Conservation (phyloP, 768 basidiomycete genomes). For the Russula griseocarnosa region DNA sequence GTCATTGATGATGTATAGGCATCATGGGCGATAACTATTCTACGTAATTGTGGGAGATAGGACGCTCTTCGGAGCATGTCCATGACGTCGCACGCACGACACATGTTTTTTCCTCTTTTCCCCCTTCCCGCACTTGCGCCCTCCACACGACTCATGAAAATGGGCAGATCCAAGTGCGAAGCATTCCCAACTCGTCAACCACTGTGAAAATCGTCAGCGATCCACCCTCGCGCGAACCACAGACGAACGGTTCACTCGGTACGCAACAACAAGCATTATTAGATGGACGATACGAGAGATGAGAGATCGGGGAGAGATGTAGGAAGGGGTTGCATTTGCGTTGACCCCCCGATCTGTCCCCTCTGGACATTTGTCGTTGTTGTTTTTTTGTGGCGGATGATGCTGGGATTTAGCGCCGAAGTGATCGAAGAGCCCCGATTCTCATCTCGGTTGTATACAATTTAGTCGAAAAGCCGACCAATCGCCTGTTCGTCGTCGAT, state of each 20-base stretch:
- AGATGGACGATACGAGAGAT: not conserved
- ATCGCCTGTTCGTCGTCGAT: constrained; percentile 9
- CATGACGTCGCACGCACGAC: constrained; percentile 7
- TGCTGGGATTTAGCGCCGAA: not conserved
- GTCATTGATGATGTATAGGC: not conserved
- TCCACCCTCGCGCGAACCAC: not conserved
- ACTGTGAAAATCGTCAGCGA: not conserved
- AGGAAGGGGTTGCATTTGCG: no score
- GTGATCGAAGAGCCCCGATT: constrained; percentile 6
- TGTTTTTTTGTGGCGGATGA: not conserved
- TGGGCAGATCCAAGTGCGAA: constrained; percentile 11
- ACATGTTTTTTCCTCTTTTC: not conserved
- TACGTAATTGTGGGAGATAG: constrained; percentile 22
- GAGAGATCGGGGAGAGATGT: no score
- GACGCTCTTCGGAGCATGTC: constrained; percentile 14
- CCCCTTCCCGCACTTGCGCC: constrained; percentile 3
- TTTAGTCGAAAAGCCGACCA: not conserved
- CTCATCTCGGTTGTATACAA: not conserved
- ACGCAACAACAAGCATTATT: not conserved
- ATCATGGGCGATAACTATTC: not conserved
- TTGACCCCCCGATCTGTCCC: not conserved
- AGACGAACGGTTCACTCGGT: not conserved
- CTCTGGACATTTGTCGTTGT: not conserved
- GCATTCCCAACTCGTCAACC: constrained; percentile 10
- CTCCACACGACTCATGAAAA: not conserved